Evolutionary conservation across 1,284 basidiomycete genomes (phyloP).

Genomic region (Hemileia vastatrix): DNA sequence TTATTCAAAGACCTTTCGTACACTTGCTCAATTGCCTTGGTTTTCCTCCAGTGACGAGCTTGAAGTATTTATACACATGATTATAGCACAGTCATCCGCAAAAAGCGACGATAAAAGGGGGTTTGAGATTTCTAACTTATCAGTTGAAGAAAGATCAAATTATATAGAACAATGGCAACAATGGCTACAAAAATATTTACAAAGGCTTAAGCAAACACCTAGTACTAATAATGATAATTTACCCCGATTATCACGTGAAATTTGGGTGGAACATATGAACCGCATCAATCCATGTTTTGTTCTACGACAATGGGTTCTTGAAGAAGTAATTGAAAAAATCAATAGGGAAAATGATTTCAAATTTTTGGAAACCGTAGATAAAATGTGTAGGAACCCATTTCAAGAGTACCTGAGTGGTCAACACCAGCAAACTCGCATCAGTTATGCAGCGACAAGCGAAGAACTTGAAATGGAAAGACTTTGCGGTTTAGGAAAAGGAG

Average conservation of each 20-base stretch:
- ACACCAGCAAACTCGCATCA: constrained; percentile 43
- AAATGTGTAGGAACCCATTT: constrained; percentile 70
- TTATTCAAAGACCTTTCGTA: constrained; percentile 71
- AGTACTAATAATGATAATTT: no score
- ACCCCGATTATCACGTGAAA: constrained; percentile 41
- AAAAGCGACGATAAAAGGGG: constrained; percentile 47
- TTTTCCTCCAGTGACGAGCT: constrained; percentile 38
- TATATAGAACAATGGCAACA: constrained; percentile 49
- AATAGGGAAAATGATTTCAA: constrained; percentile 52
- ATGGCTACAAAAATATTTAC: constrained; percentile 63
- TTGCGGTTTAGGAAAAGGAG: constrained; percentile 65
- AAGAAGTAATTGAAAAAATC: constrained; percentile 68
- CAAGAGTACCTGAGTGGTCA: constrained; percentile 58
- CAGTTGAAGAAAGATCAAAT: background rate
- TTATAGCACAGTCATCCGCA: no score
- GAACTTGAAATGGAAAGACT: constrained; percentile 62
- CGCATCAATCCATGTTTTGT: constrained; percentile 74
- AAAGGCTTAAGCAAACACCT: constrained; percentile 11
- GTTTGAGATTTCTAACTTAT: no score
- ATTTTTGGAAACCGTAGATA: background rate
- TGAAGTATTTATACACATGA: constrained; percentile 49
- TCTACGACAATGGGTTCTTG: constrained; percentile 81
- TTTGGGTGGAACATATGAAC: constrained; percentile 49
- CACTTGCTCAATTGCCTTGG: constrained; percentile 58
- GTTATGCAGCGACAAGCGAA: constrained; percentile 51